Evolutionary conservation across 306 rosid species (phyloP), one percentile per base, ranked within the genome.

Genomic region (Dryas octopetala): DNA sequence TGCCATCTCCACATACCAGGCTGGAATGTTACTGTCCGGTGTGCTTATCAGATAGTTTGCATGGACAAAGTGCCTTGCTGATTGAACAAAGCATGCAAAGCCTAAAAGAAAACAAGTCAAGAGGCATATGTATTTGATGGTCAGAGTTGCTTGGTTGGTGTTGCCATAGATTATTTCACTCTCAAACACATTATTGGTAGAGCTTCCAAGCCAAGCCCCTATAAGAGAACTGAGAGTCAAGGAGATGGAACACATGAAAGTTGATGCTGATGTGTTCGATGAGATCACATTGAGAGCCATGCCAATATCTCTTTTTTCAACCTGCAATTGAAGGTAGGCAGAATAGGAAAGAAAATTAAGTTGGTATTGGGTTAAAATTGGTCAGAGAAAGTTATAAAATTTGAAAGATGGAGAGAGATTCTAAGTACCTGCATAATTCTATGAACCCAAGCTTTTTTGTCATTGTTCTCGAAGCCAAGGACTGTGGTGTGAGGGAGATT

Each of bases 401-500:
- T 69, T 40, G 14, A 16, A 3, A 2, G 9, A 43, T 11, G 6
- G 19, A 14, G 23, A 75, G 52, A 4, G 54, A 68, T 5, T 6
- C 47, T 41, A 45, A 65, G 57, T 63, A 83, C 96, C 96, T 85
- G 82, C 96, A 90, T 90, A 64, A 90, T 81, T 80, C 83, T 87
- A 64, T 86, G 82, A 73, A 84, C 97, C 97, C 97, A 92, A 43
- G 85, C 85, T 81, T 66, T 85, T 51, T 84, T 90, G 82, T 90
- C 91, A 52, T 86, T 78, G 84, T 92, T 90, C 73, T 90, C 93
- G 76, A 85, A 88, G 46, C 97, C 97, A 84, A 88, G 67, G 84
- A 76, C 87, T 10, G 97, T 92, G 9, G 85, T 83, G 81, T 92
- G 92, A 70, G 97, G 96, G 38, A 12, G 66, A 57, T 81, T 73